Conservation (phyloP, 208 protist species). For the Leishmania braziliensis region DNA sequence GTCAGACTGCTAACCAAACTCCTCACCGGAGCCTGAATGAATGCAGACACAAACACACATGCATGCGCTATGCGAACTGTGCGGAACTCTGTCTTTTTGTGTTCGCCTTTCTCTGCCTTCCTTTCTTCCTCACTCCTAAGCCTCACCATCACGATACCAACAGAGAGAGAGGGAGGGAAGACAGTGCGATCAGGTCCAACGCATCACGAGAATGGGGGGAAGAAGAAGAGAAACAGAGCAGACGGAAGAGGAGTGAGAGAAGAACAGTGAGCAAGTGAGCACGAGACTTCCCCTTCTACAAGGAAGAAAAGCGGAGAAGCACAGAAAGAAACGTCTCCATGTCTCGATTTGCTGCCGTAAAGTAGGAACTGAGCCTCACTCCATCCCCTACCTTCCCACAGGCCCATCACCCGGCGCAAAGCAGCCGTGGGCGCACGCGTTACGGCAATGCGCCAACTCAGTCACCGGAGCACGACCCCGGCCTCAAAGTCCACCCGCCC, state of each 20-base stretch:
- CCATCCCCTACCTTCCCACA: neutral
- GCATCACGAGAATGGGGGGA: too few species aligned
- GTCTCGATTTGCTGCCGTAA: neutral
- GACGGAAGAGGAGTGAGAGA: neutral
- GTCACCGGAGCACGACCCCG: neutral
- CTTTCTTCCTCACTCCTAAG: too few species aligned
- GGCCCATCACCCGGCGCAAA: neutral
- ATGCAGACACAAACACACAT: too few species aligned
- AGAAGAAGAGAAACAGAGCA: neutral
- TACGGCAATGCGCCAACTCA: neutral
- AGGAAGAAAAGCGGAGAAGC: neutral
- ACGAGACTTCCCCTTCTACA: neutral
- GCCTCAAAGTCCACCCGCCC: neutral
- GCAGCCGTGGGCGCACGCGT: neutral
- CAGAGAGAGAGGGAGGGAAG: neutral
- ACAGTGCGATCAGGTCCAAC: neutral
- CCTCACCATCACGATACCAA: too few species aligned
- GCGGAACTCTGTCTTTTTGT: too few species aligned
- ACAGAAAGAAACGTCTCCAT: neutral
- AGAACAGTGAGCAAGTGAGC: neutral
- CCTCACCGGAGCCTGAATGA: too few species aligned
- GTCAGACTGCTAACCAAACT: too few species aligned
- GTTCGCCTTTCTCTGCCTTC: too few species aligned
- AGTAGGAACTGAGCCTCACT: neutral
- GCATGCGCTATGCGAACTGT: too few species aligned